Evolutionary conservation across 2,329 filamentous ascomycete species (phyloP), one percentile per base, ranked within the genome.

Genomic region (Cadophora luteo-olivacea): DNA sequence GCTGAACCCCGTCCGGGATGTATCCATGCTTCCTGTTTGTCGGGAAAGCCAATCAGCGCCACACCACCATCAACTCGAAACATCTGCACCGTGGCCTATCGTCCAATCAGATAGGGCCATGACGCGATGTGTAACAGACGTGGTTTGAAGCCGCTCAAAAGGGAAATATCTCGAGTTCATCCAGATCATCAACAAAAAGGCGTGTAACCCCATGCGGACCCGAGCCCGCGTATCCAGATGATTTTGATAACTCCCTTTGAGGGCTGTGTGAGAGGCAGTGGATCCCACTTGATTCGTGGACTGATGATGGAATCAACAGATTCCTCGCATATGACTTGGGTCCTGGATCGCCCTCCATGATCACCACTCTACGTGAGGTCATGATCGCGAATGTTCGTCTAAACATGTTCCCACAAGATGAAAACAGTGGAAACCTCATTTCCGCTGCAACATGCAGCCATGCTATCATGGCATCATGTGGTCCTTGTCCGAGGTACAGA

Each of bases 351-450:
- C 22, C 51, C n/a, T 51, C 45, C 66, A 68, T 67, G 67, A 69
- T 71, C 65, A 54, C 64, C 69, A 64, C 62, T 69, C 45, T 33
- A 68, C 32, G 25, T 70, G 60, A 67, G 57, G 61, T 68, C 62
- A 68, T 22, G 6, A 49, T 36, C 41, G 49, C 25, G 41, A 65
- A 55, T 66, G 51, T 68, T 68, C 67, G 61, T 69, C 69, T 67
- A 67, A 69, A 69, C 61, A 58, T 58, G 64, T 69, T 45, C 61
- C 65, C 65, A 63, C n/a, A 29, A 66, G 25, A 68, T 52, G 49
- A 54, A 22, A 24, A 54, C 14, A 38, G 60, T 57, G 22, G 32
- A 52, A 57, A 49, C 51, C 41, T 61, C 57, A 64, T 68, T 64
- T 65, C 64, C 61, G 25, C n/a, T 61, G 25, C 16, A 54, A 57